These are phyloP conservation scores for Aureobasidium lini DNA, from an alignment of 2,329 filamentous ascomycete genomes.

Conservation along the genomic window DNA sequence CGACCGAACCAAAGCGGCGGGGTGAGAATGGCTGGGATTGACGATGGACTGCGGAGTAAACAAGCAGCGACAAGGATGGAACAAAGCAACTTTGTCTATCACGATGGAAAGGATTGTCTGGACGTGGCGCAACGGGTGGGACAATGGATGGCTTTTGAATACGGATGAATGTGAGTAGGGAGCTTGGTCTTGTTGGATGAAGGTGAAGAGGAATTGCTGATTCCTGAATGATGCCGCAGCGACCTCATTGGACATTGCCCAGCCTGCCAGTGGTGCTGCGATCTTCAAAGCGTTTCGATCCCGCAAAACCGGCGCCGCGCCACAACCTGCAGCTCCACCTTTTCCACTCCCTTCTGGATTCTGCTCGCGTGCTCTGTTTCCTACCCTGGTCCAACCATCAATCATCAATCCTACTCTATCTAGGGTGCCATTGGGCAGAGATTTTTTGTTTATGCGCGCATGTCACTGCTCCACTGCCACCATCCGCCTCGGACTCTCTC, in stretches of 20 bases:
- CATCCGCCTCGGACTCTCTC: neutral
- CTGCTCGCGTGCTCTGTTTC: neutral
- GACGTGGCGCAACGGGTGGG: slow-evolving; percentile 4
- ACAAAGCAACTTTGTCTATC: neutral
- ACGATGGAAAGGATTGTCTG: neutral
- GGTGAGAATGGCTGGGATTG: neutral
- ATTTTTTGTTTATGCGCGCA: neutral
- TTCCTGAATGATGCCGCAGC: neutral
- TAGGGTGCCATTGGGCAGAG: neutral
- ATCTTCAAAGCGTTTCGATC: neutral
- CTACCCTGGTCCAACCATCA: neutral
- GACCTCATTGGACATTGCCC: too few relatives aligned
- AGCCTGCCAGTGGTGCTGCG: too few relatives aligned
- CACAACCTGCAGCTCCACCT: neutral
- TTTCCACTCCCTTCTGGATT: neutral
- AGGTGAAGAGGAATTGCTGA: neutral
- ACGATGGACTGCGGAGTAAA: neutral
- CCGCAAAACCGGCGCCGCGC: neutral
- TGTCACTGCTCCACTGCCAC: neutral
- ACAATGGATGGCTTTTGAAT: slow-evolving; percentile 1
- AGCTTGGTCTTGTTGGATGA: neutral
- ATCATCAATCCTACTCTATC: neutral
- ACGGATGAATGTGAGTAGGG: slow-evolving; percentile 4
- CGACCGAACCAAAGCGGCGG: neutral
- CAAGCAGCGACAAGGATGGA: neutral